A percentile compares a stretch with the other conserved stretches of the same genome.
These are phyloP conservation scores for Nitzschia putrida DNA, from an alignment of 108 stramenopile species.

Conservation along the genomic window DNA sequence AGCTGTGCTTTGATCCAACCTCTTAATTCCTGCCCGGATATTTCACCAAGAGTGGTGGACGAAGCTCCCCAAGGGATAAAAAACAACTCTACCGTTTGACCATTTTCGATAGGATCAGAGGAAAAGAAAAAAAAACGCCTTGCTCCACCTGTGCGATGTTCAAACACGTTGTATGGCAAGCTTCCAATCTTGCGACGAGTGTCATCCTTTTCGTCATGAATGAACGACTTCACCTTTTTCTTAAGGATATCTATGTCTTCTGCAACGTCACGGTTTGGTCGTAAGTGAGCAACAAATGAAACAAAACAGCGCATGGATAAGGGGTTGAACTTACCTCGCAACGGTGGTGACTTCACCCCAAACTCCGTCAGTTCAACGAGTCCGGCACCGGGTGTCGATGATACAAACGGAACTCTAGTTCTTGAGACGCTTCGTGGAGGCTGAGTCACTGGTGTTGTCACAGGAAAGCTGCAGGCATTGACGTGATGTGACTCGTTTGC, in stretches of 20 bases:
- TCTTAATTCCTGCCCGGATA: neutral
- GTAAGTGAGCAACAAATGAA: too few relatives aligned
- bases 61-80: slow-evolving; percentile 9
- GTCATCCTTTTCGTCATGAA: neutral
- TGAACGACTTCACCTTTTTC: neutral
- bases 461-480: neutral
- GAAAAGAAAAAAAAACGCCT: slow-evolving; percentile 18
- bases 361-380: slow-evolving; percentile 17
- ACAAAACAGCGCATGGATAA: neutral
- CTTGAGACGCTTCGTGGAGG: neutral
- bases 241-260: neutral
- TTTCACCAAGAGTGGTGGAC: neutral
- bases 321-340: neutral
- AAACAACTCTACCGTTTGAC: slow-evolving; percentile 39
- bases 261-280: too few relatives aligned
- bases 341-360: neutral
- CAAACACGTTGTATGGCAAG: slow-evolving; percentile 25
- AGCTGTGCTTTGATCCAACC: slow-evolving; percentile 16
- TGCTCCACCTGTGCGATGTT: neutral
- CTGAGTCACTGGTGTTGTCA: neutral
- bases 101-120: slow-evolving; percentile 38
- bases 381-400: neutral
- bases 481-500: too few relatives aligned
- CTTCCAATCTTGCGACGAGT: neutral
- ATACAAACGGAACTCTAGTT: neutral